These are phyloP conservation scores for Limnanthes douglasii DNA, from an alignment of 345 rosid genomes.

Conservation along the genomic window DNA sequence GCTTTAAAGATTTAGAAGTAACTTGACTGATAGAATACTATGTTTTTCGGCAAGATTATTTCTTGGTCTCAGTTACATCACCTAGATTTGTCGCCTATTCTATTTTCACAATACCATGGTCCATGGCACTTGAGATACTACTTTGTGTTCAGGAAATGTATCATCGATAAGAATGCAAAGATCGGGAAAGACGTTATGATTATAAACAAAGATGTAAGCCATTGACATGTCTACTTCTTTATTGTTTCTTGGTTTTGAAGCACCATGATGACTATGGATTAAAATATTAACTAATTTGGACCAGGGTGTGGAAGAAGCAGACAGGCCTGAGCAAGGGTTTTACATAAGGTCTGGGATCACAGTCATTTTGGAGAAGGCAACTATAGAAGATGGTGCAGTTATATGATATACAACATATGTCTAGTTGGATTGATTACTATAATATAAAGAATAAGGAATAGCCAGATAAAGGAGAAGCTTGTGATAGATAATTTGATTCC, in stretches of 20 bases:
- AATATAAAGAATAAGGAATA: too few relatives aligned
- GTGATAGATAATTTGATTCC: too few relatives aligned
- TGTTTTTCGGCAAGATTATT: too few relatives aligned
- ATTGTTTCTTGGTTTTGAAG: neutral
- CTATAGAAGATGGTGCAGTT: slow-evolving; percentile 59
- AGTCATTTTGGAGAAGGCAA: slow-evolving; percentile 67
- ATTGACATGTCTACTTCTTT: neutral
- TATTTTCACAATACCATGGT: too few relatives aligned
- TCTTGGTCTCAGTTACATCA: too few relatives aligned
- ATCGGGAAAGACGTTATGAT: slow-evolving; percentile 79
- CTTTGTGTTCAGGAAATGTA: slow-evolving; percentile 66
- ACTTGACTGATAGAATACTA: too few relatives aligned
- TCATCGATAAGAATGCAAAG: slow-evolving; percentile 87
- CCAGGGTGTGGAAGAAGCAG: slow-evolving; percentile 81
- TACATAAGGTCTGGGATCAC: slow-evolving; percentile 73
- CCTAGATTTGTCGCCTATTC: too few relatives aligned
- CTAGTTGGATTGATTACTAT: too few relatives aligned
- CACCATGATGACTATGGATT: too few relatives aligned
- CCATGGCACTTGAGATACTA: neutral
- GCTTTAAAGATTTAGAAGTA: too few relatives aligned
- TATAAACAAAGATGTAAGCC: slow-evolving; percentile 57
- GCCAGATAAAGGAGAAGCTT: too few relatives aligned
- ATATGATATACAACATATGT: too few relatives aligned
- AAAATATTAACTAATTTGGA: neutral
- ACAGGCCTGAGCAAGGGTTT: slow-evolving; percentile 65